Evolutionary conservation across 2,329 filamentous ascomycete species (phyloP).

Genomic region (Drechslerella dactyloides): DNA sequence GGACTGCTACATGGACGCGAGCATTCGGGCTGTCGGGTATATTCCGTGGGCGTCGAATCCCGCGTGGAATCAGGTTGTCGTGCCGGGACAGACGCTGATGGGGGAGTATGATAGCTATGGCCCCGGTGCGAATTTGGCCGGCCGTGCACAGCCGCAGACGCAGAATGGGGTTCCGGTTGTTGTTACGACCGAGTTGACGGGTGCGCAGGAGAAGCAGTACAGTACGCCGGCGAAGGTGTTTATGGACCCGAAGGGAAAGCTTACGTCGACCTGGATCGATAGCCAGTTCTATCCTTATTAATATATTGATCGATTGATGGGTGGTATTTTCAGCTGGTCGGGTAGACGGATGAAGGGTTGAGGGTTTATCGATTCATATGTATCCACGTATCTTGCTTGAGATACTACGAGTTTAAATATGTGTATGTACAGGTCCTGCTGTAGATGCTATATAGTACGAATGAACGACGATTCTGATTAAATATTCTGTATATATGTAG

Average conservation of each 20-base stretch:
- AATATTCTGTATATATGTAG: no score
- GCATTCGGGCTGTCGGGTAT: constrained; percentile 65
- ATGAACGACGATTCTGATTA: no score
- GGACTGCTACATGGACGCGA: constrained; percentile 64
- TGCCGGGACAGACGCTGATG: constrained; percentile 63
- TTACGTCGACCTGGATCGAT: constrained; percentile 64
- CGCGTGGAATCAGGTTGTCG: constrained; percentile 54
- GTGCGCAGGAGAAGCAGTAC: constrained; percentile 58
- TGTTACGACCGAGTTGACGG: constrained; percentile 62
- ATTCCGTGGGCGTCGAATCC: constrained; percentile 63
- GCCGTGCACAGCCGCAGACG: constrained; percentile 55
- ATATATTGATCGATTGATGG: not conserved
- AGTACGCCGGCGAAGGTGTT: constrained; percentile 61
- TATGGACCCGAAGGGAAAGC: constrained; percentile 59
- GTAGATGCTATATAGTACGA: no score
- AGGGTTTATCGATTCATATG: not conserved
- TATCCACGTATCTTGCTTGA: no score
- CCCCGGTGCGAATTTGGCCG: constrained; percentile 64
- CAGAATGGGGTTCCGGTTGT: constrained; percentile 31
- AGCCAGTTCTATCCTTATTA: constrained; percentile 36
- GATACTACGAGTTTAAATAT: no score
- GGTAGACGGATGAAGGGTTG: not conserved
- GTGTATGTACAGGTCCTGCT: no score
- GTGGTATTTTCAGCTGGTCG: not conserved
- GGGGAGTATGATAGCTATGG: constrained; percentile 65